These are phyloP conservation scores for Geosiphon pyriformis DNA, from an alignment of 192 early-diverging fungal genomes.

Conservation along the genomic window DNA sequence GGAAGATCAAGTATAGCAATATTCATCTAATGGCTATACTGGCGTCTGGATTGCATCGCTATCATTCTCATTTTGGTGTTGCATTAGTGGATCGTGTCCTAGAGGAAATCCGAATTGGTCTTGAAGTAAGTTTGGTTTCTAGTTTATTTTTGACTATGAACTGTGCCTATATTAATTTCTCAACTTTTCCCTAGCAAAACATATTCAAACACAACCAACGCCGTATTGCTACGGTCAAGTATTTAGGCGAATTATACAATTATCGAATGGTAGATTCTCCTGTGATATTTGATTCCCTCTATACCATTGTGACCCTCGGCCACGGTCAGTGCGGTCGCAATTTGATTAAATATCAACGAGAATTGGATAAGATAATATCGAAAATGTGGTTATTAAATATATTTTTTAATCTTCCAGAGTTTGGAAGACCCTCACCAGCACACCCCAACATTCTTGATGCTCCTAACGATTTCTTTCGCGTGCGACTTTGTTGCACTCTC, in stretches of 20 bases:
- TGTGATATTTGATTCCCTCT: conserved; percentile 80
- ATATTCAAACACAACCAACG: conserved; percentile 91
- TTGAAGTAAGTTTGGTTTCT: conserved; percentile 59
- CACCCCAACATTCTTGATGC: conserved; percentile 65
- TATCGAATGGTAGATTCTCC: conserved; percentile 78
- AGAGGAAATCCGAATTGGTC: conserved; percentile 82
- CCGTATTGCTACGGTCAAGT: conserved; percentile 74
- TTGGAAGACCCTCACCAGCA: conserved; percentile 48
- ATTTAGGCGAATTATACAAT: conserved; percentile 88
- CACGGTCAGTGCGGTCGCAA: conserved; percentile 52
- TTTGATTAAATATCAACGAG: background rate
- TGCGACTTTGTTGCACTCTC: conserved; percentile 79
- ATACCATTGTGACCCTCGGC: conserved; percentile 76
- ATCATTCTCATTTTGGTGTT: conserved; percentile 85
- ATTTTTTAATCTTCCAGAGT: conserved; percentile 29
- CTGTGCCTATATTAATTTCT: background rate
- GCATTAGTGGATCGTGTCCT: conserved; percentile 79
- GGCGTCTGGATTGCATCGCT: conserved; percentile 65
- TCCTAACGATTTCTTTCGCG: conserved; percentile 86
- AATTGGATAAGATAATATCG: background rate
- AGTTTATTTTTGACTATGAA: background rate
- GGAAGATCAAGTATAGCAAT: conserved; percentile 90
- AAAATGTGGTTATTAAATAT: background rate
- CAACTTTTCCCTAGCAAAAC: conserved; percentile 55
- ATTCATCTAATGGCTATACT: conserved; percentile 79